phyloP scores from a whole-genome alignment of 1,139 yeast genomes.

The Taphrina flavorubra region DNA sequence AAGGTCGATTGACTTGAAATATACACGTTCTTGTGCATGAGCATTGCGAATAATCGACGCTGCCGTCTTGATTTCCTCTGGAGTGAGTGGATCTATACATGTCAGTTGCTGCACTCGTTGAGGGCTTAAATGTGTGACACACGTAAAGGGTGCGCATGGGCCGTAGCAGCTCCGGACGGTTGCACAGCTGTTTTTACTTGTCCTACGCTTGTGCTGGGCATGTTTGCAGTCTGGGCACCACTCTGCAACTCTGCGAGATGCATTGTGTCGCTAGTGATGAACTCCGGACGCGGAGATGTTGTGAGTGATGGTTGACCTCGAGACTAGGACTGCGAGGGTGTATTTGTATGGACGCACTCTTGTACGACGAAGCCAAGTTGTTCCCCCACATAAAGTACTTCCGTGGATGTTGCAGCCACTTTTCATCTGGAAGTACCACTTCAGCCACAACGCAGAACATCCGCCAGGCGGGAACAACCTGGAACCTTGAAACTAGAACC shows the following conservation, averaged over 20 bases:
- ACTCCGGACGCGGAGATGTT: too few relatives aligned
- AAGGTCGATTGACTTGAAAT: constrained; percentile 71
- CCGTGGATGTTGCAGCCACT: background rate
- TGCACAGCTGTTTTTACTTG: background rate
- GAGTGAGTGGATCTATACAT: background rate
- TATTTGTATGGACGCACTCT: background rate
- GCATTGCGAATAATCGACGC: constrained; percentile 8
- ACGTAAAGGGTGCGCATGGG: constrained; percentile 1
- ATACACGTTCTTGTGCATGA: constrained; percentile 48
- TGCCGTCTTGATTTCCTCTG: background rate
- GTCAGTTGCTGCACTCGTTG: background rate
- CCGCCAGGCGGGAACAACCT: too few relatives aligned
- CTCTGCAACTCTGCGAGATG: constrained; percentile 8
- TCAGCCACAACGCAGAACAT: background rate
- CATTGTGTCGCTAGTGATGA: background rate
- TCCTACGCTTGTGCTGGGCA: background rate
- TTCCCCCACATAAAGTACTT: background rate
- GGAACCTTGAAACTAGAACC: too few relatives aligned
- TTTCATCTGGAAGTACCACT: constrained; percentile 14
- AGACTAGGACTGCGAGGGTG: background rate
- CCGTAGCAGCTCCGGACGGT: background rate
- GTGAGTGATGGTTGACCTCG: too few relatives aligned
- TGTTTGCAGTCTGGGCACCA: background rate
- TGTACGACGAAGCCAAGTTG: background rate
- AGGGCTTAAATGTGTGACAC: background rate